These are phyloP conservation scores for Zostera marina DNA, from an alignment of 116 monocot species.

Conservation along the genomic window DNA sequence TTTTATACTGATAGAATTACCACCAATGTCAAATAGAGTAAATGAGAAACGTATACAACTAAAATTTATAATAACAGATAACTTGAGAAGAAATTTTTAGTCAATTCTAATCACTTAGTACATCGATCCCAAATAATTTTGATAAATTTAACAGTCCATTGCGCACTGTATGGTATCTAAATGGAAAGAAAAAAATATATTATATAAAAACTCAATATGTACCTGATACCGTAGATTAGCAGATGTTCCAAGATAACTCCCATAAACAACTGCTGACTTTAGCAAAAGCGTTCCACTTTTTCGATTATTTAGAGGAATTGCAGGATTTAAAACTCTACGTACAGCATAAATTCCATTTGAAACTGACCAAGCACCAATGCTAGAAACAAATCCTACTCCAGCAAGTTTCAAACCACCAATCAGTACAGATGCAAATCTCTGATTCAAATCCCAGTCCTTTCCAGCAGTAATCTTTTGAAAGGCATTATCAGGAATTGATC, in stretches of 20 bases:
- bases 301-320: slow-evolving; percentile 9
- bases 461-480: slow-evolving; percentile 30
- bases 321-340: slow-evolving; percentile 31
- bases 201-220: not conserved
- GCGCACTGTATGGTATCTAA: not conserved
- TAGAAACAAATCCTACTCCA: slow-evolving; percentile 86
- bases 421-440: slow-evolving; percentile 73
- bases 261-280: slow-evolving; percentile 71
- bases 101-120: slow-evolving; percentile 14
- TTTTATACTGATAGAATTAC: too few species aligned
- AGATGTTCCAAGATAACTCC: slow-evolving; percentile 77
- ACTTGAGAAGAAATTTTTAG: slow-evolving; percentile 10
- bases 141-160: too few species aligned
- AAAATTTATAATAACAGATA: too few species aligned
- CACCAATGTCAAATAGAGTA: too few species aligned
- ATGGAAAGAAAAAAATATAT: not conserved
- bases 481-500: slow-evolving; percentile 4
- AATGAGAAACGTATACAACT: too few species aligned
- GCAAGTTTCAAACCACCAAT: slow-evolving; percentile 85
- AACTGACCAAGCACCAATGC: slow-evolving; percentile 67
- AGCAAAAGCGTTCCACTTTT: slow-evolving; percentile 46
- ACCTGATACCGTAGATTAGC: slow-evolving; percentile 98
- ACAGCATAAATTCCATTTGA: slow-evolving; percentile 41
- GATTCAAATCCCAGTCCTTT: slow-evolving; percentile 51
- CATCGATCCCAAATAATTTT: too few species aligned